Evolutionary conservation across 192 early-diverging fungal genomes (phyloP).

Genomic region (Oehlia diaphana): DNA sequence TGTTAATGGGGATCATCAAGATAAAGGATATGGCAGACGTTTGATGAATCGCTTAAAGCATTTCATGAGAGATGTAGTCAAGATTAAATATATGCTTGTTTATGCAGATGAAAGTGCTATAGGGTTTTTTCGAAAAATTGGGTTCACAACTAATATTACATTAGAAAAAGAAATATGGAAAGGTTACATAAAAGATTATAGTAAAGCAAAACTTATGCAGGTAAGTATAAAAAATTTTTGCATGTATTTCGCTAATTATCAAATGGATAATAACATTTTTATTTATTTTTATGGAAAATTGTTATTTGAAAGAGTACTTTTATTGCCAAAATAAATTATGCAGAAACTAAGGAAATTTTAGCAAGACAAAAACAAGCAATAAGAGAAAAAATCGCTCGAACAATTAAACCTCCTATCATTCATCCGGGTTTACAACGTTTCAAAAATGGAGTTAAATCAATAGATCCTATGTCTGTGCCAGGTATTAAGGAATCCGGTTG

Average conservation of each 20-base stretch:
- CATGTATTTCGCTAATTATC: no score
- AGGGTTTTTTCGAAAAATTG: slow-evolving; percentile 99
- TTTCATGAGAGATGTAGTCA: slow-evolving; percentile 72
- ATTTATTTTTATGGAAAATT: no score
- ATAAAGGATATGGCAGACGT: slow-evolving; percentile 95
- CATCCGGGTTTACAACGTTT: slow-evolving; percentile 78
- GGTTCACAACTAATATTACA: slow-evolving; percentile 97
- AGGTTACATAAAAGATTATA: slow-evolving; percentile 99
- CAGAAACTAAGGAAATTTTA: slow-evolving; percentile 70
- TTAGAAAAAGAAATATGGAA: slow-evolving; percentile 92
- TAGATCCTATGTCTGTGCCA: slow-evolving; percentile 85
- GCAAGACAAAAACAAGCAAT: slow-evolving; percentile 79
- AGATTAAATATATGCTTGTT: slow-evolving; percentile 87
- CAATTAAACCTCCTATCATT: slow-evolving; percentile 71
- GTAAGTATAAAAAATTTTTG: slow-evolving; percentile 32
- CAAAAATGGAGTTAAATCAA: slow-evolving; percentile 54
- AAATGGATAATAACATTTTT: no score
- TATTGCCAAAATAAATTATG: slow-evolving; percentile 87
- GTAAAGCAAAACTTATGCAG: slow-evolving; percentile 97
- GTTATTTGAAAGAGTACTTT: slow-evolving; percentile 73
- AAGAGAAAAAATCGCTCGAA: slow-evolving; percentile 78
- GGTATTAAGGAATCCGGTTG: slow-evolving; percentile 93
- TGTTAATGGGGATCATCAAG: slow-evolving; percentile 86
- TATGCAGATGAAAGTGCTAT: slow-evolving; percentile 99
- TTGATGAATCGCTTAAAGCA: slow-evolving; percentile 97